Conservation (phyloP, 106 monocot genomes). For the Dendrobium nobile region DNA sequence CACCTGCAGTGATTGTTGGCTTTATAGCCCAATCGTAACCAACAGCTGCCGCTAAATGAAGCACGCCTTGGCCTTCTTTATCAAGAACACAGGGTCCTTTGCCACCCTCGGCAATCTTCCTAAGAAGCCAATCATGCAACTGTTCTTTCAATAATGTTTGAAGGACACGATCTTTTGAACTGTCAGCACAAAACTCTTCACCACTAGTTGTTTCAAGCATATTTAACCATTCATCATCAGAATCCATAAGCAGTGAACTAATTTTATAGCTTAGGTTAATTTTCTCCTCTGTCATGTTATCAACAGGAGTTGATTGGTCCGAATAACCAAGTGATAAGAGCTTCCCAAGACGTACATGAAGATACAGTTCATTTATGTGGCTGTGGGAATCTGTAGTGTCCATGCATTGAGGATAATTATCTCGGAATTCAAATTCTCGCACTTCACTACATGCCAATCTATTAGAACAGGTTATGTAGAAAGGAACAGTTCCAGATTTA, state of each 20-base stretch:
- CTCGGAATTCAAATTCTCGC: conserved; percentile 70
- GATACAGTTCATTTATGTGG: conserved; percentile 24
- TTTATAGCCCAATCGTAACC: conserved; percentile 75
- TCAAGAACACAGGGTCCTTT: conserved; percentile 63
- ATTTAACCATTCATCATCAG: conserved; percentile 37
- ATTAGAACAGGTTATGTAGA: conserved; percentile 77
- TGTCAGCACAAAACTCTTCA: conserved; percentile 20
- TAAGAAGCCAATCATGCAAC: conserved; percentile 54
- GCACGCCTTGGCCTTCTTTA: conserved; percentile 62
- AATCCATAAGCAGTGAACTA: conserved; percentile 30
- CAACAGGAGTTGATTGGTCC: conserved; percentile 4
- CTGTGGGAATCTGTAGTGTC: conserved; percentile 27
- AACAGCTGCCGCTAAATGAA: conserved; percentile 80
- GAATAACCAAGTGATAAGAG: conserved; percentile 29
- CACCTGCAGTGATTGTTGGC: conserved; percentile 53
- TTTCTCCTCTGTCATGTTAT: conserved; percentile 15
- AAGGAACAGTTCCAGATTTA: conserved; percentile 60
- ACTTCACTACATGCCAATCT: conserved; percentile 87
- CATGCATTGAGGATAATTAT: conserved; percentile 24
- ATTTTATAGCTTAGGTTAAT: conserved; percentile 30
- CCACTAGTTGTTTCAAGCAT: conserved; percentile 22
- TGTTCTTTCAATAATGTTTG: conserved; percentile 50
- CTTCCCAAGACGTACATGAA: conserved; percentile 46
- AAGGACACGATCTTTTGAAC: conserved; percentile 26
- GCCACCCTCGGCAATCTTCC: conserved; percentile 54